Evolutionary conservation across 768 basidiomycete genomes (phyloP), one percentile per base, ranked within the genome.

Genomic region (Lentinula sp.): DNA sequence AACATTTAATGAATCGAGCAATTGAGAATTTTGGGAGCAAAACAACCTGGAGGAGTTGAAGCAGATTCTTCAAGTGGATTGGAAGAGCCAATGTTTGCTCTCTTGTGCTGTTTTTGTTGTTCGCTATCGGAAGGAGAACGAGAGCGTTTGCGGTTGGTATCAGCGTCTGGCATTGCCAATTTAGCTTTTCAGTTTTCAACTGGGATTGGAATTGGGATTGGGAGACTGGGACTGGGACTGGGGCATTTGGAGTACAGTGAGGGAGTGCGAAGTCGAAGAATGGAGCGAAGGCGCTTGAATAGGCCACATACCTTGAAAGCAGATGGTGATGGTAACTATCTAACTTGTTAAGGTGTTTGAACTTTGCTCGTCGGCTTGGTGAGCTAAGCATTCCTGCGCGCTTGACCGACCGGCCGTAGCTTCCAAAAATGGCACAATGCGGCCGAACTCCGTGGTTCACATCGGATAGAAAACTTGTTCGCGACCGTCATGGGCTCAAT

Each of bases 121-220:
- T 91, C 90, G 72, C 78, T 82, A 77, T 90, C 88, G 70, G 89
- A 91, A 62, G 89, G 86, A 57, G 91, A 93, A 71, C 91, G 91
- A 67, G 91, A 93, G 70, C 91, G 84, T 76, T 93, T 93, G 76
- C 90, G 88, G 73, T 80, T 89, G 66, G 82, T 80, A 79, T 91
- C 89, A 80, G 84, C 82, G 81, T 91, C 89, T 90, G 87, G 86
- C 89, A 90, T 91, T 74, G 80, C 84, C 81, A 80, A 82, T 81
- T 83, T 70, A 85, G 80, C 40, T 57, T 58, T 57, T 62, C 48
- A 53, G 51, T 35, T 37, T 60, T 32, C n/a, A 45, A 39, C 9
- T 49, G 60, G 51, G 42, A 56, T 34, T 56, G 52, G 51, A 28
- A 61, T 37, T 59, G 57, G 57, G 57, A 32, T 32, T 61, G 55